A percentile compares a stretch with the other conserved stretches of the same genome.
phyloP scores from a whole-genome alignment of 1,284 basidiomycete species.

The Gomphus bonarii region DNA sequence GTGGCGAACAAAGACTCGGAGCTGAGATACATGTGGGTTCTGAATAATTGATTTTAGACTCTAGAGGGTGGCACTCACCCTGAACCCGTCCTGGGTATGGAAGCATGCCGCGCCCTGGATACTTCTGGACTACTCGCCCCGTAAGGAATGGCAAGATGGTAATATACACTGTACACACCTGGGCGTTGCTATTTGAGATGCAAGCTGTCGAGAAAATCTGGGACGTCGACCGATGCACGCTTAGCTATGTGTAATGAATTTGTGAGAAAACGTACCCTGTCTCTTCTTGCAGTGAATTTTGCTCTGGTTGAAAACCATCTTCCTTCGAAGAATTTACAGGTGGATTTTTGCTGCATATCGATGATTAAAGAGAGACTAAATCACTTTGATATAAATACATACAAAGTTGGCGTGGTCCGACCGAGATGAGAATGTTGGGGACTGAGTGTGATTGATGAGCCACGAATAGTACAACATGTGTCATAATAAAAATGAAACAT shows the following conservation, averaged over 20 bases:
- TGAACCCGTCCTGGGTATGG: not conserved
- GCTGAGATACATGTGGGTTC: not conserved
- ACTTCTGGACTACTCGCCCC: not conserved
- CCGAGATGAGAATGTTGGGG: not conserved
- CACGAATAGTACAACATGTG: not conserved
- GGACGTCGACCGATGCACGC: not conserved
- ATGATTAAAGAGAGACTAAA: not conserved
- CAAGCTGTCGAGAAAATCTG: not conserved
- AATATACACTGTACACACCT: not conserved
- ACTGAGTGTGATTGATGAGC: not conserved
- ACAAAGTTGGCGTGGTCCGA: not conserved
- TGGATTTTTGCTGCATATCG: not conserved
- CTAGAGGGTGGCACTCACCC: not conserved
- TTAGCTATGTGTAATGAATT: not conserved
- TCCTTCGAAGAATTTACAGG: not conserved
- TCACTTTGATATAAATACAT: not conserved
- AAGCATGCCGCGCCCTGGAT: not conserved
- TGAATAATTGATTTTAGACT: not conserved
- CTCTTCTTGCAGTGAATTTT: not conserved
- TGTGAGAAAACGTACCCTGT: not conserved
- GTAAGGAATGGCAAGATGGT: not conserved
- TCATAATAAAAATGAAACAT: not conserved
- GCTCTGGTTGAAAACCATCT: not conserved
- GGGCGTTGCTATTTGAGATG: conserved; percentile 2
- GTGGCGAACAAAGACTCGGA: not conserved